Percentiles rank a stretch among this genome's conserved stretches.
phyloP scores from a whole-genome alignment of 768 basidiomycete species.

The Tubosaeta sp. region DNA sequence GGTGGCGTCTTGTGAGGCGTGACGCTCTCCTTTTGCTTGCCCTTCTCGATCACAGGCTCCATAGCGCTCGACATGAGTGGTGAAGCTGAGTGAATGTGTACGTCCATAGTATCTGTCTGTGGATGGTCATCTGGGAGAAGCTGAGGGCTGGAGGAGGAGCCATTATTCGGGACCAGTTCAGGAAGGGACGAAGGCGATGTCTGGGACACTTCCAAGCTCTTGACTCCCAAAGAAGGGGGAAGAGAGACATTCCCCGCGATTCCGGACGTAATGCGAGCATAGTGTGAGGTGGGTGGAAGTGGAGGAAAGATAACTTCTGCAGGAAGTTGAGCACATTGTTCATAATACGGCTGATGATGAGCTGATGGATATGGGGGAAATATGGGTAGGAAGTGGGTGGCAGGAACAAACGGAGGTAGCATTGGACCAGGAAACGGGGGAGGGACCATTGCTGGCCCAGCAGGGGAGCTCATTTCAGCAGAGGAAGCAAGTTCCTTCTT shows the following conservation, averaged over 20 bases:
- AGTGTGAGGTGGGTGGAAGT: constrained; percentile 50
- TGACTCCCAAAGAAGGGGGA: constrained; percentile 22
- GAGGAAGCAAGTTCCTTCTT: constrained; percentile 35
- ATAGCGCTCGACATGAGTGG: constrained; percentile 10
- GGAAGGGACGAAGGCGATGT: constrained; percentile 44
- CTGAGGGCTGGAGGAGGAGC: constrained; percentile 67
- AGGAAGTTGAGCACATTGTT: constrained; percentile 50
- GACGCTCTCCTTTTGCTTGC: constrained; percentile 16
- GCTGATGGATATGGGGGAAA: constrained; percentile 55
- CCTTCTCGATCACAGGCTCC: constrained; percentile 9
- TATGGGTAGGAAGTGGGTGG: constrained; percentile 30
- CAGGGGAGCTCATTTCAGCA: constrained; percentile 23
- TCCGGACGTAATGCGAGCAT: constrained; percentile 29
- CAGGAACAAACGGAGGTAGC: constrained; percentile 20
- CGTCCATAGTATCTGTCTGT: constrained; percentile 15
- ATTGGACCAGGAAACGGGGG: constrained; percentile 11
- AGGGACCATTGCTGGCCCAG: constrained; percentile 18
- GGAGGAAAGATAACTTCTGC: constrained; percentile 74
- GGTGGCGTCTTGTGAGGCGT: constrained; percentile 25
- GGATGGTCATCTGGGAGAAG: constrained; percentile 27
- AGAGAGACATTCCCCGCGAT: constrained; percentile 11
- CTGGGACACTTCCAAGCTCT: constrained; percentile 21
- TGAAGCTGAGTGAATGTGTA: constrained; percentile 15
- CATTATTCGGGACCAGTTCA: constrained; percentile 57
- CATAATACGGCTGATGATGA: constrained; percentile 75